Conservation (phyloP, 139 green algal genomes). For the Auxenochlorella pyrenoidosa region DNA sequence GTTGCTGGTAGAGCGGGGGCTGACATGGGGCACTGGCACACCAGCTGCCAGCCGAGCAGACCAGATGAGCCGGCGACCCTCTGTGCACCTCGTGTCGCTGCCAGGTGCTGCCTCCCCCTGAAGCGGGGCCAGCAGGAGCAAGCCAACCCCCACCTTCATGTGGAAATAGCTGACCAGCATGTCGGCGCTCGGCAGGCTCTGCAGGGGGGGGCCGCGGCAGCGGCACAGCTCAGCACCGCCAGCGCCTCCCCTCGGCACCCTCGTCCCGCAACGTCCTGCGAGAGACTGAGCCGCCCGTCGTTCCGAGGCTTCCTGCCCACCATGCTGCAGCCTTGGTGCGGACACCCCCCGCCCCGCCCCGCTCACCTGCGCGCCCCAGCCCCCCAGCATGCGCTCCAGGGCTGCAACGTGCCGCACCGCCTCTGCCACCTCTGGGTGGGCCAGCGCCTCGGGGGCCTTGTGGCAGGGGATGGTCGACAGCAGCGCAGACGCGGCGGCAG, state of each 20-base stretch:
- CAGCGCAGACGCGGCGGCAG: background rate
- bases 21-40: too few relatives aligned
- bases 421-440: slow-evolving; percentile 2
- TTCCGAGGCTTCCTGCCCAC: too few relatives aligned
- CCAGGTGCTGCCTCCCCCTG: too few relatives aligned
- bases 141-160: slow-evolving; percentile 18
- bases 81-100: too few relatives aligned
- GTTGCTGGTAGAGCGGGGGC: too few relatives aligned
- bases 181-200: slow-evolving; percentile 33
- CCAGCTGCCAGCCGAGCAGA: too few relatives aligned
- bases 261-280: too few relatives aligned
- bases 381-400: slow-evolving; percentile 27
- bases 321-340: background rate
- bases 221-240: background rate
- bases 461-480: slow-evolving; percentile 23
- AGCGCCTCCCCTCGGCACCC: too few relatives aligned
- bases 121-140: too few relatives aligned
- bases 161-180: slow-evolving; percentile 31
- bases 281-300: too few relatives aligned
- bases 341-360: background rate
- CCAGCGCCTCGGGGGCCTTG: slow-evolving; percentile 7
- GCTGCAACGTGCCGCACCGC: slow-evolving; percentile 27
- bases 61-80: too few relatives aligned
- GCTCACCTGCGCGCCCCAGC: slow-evolving; percentile 26
- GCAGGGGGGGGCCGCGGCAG: background rate